phyloP scores from a whole-genome alignment of 139 green algal genomes.

The Yamagishiella unicocca region DNA sequence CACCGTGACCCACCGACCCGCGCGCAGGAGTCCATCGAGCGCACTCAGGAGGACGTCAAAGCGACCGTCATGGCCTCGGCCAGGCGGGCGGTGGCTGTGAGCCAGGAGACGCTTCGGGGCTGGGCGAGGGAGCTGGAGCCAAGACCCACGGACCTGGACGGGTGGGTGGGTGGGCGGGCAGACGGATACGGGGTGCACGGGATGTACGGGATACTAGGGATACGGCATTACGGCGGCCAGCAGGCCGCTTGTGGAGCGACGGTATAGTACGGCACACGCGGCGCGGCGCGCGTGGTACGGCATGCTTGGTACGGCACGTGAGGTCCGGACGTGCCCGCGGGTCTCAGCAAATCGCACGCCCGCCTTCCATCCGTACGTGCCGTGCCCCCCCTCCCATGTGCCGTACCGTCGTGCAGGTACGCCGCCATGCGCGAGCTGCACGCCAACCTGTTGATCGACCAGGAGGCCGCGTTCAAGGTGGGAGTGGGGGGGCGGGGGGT shows the following conservation, averaged over 20 bases:
- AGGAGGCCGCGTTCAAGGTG: slow-evolving; percentile 18
- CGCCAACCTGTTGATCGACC: not conserved
- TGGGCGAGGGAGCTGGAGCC: slow-evolving; percentile 51
- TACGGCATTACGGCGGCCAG: too few relatives aligned
- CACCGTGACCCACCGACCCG: not conserved
- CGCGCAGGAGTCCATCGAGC: slow-evolving; percentile 34
- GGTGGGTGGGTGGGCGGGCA: slow-evolving; percentile 7
- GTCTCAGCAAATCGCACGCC: too few relatives aligned
- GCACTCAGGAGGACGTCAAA: slow-evolving; percentile 55
- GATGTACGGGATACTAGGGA: too few relatives aligned
- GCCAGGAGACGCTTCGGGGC: not conserved
- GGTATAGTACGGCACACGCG: too few relatives aligned
- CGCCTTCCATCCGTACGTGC: too few relatives aligned
- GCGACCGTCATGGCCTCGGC: not conserved
- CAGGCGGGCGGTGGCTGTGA: not conserved
- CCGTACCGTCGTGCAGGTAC: slow-evolving; percentile 11
- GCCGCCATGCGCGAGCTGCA: slow-evolving; percentile 21
- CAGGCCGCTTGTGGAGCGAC: too few relatives aligned
- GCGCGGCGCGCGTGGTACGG: too few relatives aligned
- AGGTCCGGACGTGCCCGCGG: too few relatives aligned
- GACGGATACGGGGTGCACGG: not conserved
- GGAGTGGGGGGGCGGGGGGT: too few relatives aligned
- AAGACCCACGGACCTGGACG: slow-evolving; percentile 48
- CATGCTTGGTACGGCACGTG: too few relatives aligned
- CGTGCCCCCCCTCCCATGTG: too few relatives aligned